phyloP scores from a whole-genome alignment of 345 rosid genomes.

The Lagerstroemia speciosa region DNA sequence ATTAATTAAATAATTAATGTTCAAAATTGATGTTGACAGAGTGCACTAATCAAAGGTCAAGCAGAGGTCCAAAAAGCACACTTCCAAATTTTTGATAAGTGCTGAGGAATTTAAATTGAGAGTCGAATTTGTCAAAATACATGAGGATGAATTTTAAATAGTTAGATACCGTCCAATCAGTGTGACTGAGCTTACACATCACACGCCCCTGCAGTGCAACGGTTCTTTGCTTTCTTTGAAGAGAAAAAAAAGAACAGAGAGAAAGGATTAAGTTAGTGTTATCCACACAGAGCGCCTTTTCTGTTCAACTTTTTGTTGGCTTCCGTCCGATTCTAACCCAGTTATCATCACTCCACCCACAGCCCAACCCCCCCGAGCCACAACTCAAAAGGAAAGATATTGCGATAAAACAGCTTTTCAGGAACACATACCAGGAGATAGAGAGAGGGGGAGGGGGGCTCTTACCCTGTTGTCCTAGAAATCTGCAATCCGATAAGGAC shows the following conservation, averaged over 20 bases:
- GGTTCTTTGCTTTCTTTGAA: not conserved
- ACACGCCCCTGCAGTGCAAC: not conserved
- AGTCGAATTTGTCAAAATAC: no score
- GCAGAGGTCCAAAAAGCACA: no score
- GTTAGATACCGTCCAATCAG: not conserved
- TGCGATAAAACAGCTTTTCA: slow-evolving; percentile 13
- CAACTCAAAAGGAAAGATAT: not conserved
- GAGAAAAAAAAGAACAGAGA: not conserved
- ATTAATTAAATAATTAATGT: no score
- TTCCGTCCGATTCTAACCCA: slow-evolving; percentile 10
- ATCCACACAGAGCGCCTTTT: slow-evolving; percentile 25
- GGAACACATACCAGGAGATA: not conserved
- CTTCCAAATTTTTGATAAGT: no score
- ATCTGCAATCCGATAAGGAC: slow-evolving; percentile 30
- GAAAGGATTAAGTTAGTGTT: slow-evolving; percentile 5
- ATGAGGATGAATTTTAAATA: no score
- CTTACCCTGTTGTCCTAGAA: slow-evolving; percentile 8
- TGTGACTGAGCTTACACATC: not conserved
- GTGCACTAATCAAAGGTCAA: no score
- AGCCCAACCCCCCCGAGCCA: not conserved
- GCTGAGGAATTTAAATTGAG: no score
- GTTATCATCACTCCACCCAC: not conserved
- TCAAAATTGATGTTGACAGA: no score
- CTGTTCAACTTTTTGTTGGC: slow-evolving; percentile 19
- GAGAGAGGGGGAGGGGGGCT: slow-evolving; percentile 3